Base-by-base conservation (phyloP, 164 flowering plant genomes). In the Warburgia ugandensis region DNA sequence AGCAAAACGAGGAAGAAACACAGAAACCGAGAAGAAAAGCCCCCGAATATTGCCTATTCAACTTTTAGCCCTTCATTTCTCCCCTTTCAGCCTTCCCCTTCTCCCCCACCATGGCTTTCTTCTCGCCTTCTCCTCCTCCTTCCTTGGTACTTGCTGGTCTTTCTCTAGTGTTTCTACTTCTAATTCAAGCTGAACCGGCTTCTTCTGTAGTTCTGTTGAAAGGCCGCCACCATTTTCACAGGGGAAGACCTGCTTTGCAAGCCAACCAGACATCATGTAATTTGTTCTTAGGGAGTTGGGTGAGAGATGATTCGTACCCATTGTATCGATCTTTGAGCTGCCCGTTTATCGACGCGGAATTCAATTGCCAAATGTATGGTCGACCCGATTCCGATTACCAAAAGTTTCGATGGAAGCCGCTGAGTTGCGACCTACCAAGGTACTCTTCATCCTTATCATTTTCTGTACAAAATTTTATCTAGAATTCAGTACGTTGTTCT, bases 351-450 rank as follows among this genome's bases (percentile, higher is more conserved):
- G 96, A 92, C 41, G 64, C 89, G 0, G 71, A 77, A 53, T 92
- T 83, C 80, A 83, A 92, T 45, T 92, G 98, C 61, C 83, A 78
- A 58, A 54, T 70, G 74, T 79, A 61, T 50, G 94, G 94, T n/a
- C 64, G 96, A 17, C 96, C 96, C 6, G 98, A 91, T 45, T 65
- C 90, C 2, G 81, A 75, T 63, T 87, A 85, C 60, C 79, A 78
- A 69, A 75, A 68, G 32, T 87, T 76, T 32, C 64, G 83, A 6
- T 85, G 98, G 98, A 66, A 69, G 59, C 96, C 98, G 17, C 63
- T 63, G 42, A 72, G 71, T 30, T 91, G 98, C 40, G 75, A 84
- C 27, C 75, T 86, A 41, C 85, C 85, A 29, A 84, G 94, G 97
- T 89, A 54, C 35, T 6, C n/a, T 35, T 0, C 17, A 19, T 8